Base-by-base conservation (phyloP, 306 rosid genomes). In the Hippophae gyantsensis region DNA sequence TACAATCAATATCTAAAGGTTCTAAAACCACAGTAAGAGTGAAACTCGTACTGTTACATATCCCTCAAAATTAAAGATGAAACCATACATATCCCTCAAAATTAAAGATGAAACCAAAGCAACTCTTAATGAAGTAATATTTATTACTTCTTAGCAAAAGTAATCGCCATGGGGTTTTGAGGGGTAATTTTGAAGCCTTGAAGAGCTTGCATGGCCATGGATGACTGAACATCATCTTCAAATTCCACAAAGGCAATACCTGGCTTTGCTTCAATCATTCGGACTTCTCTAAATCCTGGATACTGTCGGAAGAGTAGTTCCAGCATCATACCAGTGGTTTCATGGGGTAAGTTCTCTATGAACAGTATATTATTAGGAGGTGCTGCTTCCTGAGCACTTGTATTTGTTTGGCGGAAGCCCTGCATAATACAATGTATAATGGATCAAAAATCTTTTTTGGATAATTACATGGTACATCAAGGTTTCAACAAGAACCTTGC, bases 221-320 rank as follows among this genome's bases (percentile, higher is more conserved):
- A 80, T 60, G 99, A 88, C 73, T 93, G 97, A 64, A 80, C 77
- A 5, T 93, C 99, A 7, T 93, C 95, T 72, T 93, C 99, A 49
- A 78, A 88, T 57, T 93, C 97, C 14, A 93, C 94, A 67, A 93
- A 93, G 8, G 97, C 99, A 6, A 93, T 93, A 57, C 99, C 99
- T 13, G 99, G 99, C 86, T 93, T 92, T 32, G 97, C 95, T 57
- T 93, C 97, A 13, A 93, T 93, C 82, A 88, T 73, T 43, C 97
- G 89, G 71, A 93, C 99, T 72, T 93, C 99, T 76, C 82, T 93
- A 68, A 93, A 93, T 67, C 99, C 99, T 0, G 99, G 95, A 75
- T 82, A 93, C 61, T 93, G 99, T 69, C 75, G 84, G 73, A 93
- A 93, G 65, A 93, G 97, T 79, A 88, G 57, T 76, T 93, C 97